phyloP scores from a whole-genome alignment of 2,329 filamentous ascomycete species.

The Cladosporium oxysporum region DNA sequence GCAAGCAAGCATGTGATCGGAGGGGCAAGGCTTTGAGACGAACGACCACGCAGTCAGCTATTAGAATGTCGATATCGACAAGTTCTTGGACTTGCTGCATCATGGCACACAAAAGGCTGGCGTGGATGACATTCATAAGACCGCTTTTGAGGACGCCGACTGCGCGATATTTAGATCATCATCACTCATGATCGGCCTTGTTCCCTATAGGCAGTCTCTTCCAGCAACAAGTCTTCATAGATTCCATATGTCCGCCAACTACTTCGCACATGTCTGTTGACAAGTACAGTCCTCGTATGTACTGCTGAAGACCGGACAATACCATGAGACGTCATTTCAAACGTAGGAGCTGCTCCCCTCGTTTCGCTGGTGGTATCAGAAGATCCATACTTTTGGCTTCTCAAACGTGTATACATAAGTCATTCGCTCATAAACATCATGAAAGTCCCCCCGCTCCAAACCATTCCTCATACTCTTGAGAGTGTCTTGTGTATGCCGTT shows the following conservation, averaged over 20 bases:
- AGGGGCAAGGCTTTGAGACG: neutral
- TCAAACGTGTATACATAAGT: conserved; percentile 13
- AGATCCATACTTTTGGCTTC: conserved; percentile 10
- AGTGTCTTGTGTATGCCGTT: neutral
- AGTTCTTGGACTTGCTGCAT: neutral
- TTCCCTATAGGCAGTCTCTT: neutral
- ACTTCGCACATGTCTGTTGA: neutral
- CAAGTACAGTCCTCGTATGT: neutral
- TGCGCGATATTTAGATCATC: neutral
- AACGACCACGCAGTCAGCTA: neutral
- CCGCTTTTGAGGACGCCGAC: neutral
- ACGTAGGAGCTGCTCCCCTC: neutral
- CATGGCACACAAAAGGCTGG: neutral
- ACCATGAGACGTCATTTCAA: neutral
- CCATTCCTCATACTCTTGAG: neutral
- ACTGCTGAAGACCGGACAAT: neutral
- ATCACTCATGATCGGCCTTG: neutral
- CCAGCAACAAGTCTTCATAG: neutral
- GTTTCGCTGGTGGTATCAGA: neutral
- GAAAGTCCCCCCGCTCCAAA: neutral
- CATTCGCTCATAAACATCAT: conserved; percentile 11
- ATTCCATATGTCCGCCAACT: neutral
- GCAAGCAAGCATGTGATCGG: conserved; percentile 2
- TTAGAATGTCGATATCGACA: neutral
- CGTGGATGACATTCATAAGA: neutral